Evolutionary conservation across 2,329 filamentous ascomycete genomes (phyloP).

Genomic region (Laburnicola sp.): DNA sequence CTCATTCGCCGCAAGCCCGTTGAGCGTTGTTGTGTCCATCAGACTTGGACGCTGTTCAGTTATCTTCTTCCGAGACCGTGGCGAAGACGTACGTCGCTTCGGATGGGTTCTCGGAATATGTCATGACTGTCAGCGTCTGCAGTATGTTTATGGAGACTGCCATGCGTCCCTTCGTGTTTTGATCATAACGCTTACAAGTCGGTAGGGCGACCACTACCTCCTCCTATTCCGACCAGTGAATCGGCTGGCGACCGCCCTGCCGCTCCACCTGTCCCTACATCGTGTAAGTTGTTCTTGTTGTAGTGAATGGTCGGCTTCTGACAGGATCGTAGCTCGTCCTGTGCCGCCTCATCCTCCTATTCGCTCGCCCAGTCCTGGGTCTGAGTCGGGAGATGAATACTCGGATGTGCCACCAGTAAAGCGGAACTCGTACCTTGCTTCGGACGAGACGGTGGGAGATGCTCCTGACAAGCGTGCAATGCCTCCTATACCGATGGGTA

Average conservation of each 20-base stretch:
- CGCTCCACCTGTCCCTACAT: constrained; percentile 42
- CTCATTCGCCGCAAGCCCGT: constrained; percentile 44
- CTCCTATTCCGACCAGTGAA: constrained; percentile 26
- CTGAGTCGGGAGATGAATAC: constrained; percentile 86
- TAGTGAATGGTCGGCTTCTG: constrained; percentile 2
- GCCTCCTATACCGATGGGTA: constrained; percentile 58
- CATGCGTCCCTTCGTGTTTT: neutral
- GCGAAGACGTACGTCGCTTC: constrained; percentile 39
- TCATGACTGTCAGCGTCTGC: constrained; percentile 44
- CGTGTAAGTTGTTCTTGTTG: constrained; percentile 30
- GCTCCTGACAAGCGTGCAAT: constrained; percentile 37
- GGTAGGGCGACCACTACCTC: constrained; percentile 48
- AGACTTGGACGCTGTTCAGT: constrained; percentile 26
- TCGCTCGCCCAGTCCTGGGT: constrained; percentile 73
- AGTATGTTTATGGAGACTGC: constrained; percentile 35
- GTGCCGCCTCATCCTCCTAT: constrained; percentile 56
- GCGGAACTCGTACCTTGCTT: constrained; percentile 47
- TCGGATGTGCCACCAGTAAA: constrained; percentile 44
- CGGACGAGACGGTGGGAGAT: constrained; percentile 38
- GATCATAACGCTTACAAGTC: constrained; percentile 19
- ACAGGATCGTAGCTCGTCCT: constrained; percentile 60
- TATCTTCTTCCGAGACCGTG: constrained; percentile 32
- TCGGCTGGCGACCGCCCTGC: constrained; percentile 25
- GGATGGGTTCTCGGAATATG: constrained; percentile 41
- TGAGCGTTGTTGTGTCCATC: constrained; percentile 17